Evolutionary conservation across 2,329 filamentous ascomycete species (phyloP).

Genomic region (Phaeosphaeria sp.): DNA sequence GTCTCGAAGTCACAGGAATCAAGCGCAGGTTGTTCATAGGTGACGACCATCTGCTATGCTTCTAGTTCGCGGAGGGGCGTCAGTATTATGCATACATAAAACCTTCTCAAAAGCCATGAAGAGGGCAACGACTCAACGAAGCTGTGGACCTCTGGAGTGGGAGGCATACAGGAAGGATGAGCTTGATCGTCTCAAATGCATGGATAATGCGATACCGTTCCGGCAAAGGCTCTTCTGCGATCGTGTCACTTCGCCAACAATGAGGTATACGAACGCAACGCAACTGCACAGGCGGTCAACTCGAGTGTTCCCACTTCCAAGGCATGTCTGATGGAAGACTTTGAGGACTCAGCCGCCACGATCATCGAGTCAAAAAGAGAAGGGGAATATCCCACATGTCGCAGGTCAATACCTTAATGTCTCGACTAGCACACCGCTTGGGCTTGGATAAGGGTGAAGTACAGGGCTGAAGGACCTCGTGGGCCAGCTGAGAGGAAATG

Average conservation of each 20-base stretch:
- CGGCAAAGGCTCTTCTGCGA: not conserved
- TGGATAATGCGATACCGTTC: not conserved
- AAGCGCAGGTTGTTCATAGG: too few species aligned
- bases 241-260: too few species aligned
- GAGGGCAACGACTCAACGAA: too few species aligned
- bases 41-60: too few species aligned
- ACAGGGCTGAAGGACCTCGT: not conserved
- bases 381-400: not conserved
- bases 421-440: not conserved
- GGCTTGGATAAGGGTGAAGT: not conserved
- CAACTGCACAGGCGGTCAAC: not conserved
- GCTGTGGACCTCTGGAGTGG: too few species aligned
- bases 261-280: too few species aligned
- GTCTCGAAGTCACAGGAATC: too few species aligned
- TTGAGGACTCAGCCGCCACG: not conserved
- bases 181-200: too few species aligned
- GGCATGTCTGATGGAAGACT: not conserved
- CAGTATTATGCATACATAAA: too few species aligned
- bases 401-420: not conserved
- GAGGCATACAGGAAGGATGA: too few species aligned
- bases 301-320: not conserved
- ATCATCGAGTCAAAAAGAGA: not conserved
- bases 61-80: too few species aligned
- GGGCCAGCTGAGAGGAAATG: not conserved
- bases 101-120: too few species aligned